Evolutionary conservation across 2,329 filamentous ascomycete genomes (phyloP), one percentile per base, ranked within the genome.

Genomic region (Lasiodiplodia sp.): DNA sequence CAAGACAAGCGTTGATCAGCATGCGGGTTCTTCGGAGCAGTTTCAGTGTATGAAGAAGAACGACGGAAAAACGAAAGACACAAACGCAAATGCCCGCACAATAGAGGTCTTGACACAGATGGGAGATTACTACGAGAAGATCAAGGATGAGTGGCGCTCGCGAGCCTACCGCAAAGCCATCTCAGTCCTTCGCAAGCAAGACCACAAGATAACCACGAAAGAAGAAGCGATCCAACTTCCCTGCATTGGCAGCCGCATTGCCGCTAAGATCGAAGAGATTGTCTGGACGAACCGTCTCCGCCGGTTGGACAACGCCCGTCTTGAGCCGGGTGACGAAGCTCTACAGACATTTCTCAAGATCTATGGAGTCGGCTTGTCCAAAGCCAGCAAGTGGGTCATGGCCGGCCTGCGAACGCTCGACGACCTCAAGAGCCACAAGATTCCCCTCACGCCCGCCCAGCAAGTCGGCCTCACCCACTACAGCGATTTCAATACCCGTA

Each of bases 261-360:
- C 94, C 0, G 84, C 87, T 31, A 97, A 97, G 78, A 96, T 98
- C 71, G 92, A 96, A 74, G 95, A 97, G 76, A 97, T 97, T 53
- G 92, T 89, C 2, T 84, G 85, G 49, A 97, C 93, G 0, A 87
- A 93, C 73, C 84, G 85, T 31, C 86, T 97, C 0, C 86, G 86
- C 52, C 86, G 91, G 47, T 85, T 97, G 0, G 91, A 97, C 40
- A 88, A 90, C 73, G 88, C 91, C 0, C 86, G 87, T 67, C 79
- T 84, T 3, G 91, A 96, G 57, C 87, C 91, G 0, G 83, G 85
- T n/a, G 88, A 93, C 71, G 80, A 84, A 18, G 80, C 88, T 0
- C 80, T 97, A 0, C 87, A 90, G 68, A 78, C 87, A 0, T 97
- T 97, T 75, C 83, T 93, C 28, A 86, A 89, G 0, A 88, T 97